Percentiles rank a stretch among this genome's conserved stretches.
Evolutionary conservation across 257 asterid species (phyloP).

Genomic region (Nicotiana obtusifolia): DNA sequence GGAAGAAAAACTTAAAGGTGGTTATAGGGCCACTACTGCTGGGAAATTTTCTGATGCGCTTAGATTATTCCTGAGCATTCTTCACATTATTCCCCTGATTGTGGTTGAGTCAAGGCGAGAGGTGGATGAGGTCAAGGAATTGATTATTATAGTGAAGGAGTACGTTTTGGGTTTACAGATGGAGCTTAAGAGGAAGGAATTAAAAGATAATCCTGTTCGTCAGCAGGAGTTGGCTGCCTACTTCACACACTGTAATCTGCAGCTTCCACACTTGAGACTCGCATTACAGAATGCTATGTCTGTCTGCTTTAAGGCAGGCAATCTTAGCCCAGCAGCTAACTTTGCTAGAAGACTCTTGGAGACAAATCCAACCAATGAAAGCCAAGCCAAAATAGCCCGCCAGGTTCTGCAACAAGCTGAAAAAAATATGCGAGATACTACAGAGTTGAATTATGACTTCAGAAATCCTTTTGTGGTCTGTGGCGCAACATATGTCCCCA

Average conservation of each 20-base stretch:
- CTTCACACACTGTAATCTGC: constrained; percentile 79
- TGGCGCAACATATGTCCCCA: constrained; percentile 80
- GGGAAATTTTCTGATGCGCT: constrained; percentile 83
- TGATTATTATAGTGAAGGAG: constrained; percentile 57
- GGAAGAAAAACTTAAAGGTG: constrained; percentile 74
- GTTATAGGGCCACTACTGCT: constrained; percentile 65
- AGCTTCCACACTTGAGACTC: constrained; percentile 69
- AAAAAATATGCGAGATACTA: constrained; percentile 60
- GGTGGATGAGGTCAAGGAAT: constrained; percentile 82
- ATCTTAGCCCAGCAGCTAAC: constrained; percentile 64
- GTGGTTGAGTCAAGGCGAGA: constrained; percentile 77
- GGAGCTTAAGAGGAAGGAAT: constrained; percentile 81
- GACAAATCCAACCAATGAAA: constrained; percentile 61
- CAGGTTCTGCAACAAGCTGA: constrained; percentile 72
- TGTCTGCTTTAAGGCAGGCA: constrained; percentile 53
- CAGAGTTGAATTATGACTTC: constrained; percentile 69
- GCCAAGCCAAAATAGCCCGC: constrained; percentile 55
- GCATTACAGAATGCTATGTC: constrained; percentile 63
- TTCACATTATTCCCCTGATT: constrained; percentile 66
- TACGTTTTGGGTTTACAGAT: constrained; percentile 67
- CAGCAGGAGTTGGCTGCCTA: constrained; percentile 93
- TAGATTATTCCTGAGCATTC: constrained; percentile 44
- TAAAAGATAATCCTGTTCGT: constrained; percentile 58
- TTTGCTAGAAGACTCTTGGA: constrained; percentile 77
- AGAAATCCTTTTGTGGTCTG: constrained; percentile 85